Percentiles rank a stretch among this genome's conserved stretches.
Evolutionary conservation across 495 filamentous ascomycete species (phyloP).

Genomic region (Penicillium goetzii): DNA sequence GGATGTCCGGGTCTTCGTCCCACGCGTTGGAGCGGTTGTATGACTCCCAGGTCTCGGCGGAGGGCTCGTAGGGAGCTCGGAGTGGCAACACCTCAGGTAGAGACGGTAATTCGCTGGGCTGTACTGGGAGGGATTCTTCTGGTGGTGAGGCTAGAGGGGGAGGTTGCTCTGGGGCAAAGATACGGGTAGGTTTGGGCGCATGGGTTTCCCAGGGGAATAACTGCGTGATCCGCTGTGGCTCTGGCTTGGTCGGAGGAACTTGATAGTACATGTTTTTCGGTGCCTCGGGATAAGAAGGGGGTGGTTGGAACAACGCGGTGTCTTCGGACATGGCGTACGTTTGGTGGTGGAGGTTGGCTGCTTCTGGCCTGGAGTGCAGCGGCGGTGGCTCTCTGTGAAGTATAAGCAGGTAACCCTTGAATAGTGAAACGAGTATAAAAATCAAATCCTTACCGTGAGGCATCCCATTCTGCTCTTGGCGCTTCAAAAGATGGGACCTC

Average conservation of each 20-base stretch:
- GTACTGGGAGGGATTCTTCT: constrained; percentile 3
- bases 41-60: constrained; percentile 61
- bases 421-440: not conserved
- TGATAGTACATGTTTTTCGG: constrained; percentile 85
- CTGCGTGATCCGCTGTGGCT: constrained; percentile 59
- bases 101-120: not conserved
- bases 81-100: constrained; percentile 8
- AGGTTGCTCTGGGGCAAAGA: constrained; percentile 65
- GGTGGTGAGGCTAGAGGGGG: constrained; percentile 19
- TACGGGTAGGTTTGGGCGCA: constrained; percentile 66
- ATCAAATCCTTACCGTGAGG: constrained; percentile 55
- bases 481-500: constrained; percentile 44
- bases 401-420: constrained; percentile 25
- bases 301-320: constrained; percentile 70
- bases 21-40: constrained; percentile 79
- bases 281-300: constrained; percentile 75
- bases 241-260: constrained; percentile 64
- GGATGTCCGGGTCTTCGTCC: constrained; percentile 84
- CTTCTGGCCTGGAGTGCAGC: constrained; percentile 73
- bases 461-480: constrained; percentile 68
- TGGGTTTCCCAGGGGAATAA: constrained; percentile 87
- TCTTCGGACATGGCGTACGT: constrained; percentile 79
- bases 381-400: constrained; percentile 71
- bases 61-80: constrained; percentile 38
- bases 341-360: constrained; percentile 69